Conservation (phyloP, 2,329 filamentous ascomycete genomes). For the Claviceps pusilla region DNA sequence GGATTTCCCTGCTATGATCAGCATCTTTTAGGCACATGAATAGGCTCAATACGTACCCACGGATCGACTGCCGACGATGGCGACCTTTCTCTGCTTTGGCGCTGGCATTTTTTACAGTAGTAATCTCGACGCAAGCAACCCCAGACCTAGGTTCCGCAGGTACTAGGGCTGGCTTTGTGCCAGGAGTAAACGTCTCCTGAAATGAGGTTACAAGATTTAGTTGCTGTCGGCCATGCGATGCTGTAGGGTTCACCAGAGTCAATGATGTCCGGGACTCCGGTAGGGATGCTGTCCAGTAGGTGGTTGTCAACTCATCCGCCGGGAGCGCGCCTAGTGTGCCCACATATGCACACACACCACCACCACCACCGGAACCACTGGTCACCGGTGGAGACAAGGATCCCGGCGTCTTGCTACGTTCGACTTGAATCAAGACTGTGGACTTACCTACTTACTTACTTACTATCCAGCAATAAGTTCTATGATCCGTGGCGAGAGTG, state of each 20-base stretch:
- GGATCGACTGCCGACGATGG: constrained; percentile 86
- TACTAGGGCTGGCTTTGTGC: background rate
- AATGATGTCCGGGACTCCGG: background rate
- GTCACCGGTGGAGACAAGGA: too few relatives aligned
- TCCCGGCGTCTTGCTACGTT: too few relatives aligned
- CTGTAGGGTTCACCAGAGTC: background rate
- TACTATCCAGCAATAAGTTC: too few relatives aligned
- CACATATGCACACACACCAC: too few relatives aligned
- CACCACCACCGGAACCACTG: too few relatives aligned
- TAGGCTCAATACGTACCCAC: constrained; percentile 37
- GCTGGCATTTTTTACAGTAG: constrained; percentile 39
- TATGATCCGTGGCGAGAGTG: background rate
- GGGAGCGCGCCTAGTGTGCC: background rate
- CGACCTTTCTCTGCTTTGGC: constrained; percentile 83
- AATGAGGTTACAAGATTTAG: background rate
- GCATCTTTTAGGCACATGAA: background rate
- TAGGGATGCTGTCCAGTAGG: background rate
- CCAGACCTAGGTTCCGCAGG: background rate
- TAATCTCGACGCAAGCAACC: background rate
- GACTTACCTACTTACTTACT: too few relatives aligned
- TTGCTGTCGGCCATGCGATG: background rate
- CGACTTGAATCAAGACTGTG: too few relatives aligned
- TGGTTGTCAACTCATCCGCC: background rate
- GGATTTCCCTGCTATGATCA: constrained; percentile 60
- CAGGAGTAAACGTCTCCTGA: background rate